Percentiles rank a stretch among this genome's conserved stretches.
phyloP scores from a whole-genome alignment of 1,284 basidiomycete genomes.

The Tylopilus sp. region DNA sequence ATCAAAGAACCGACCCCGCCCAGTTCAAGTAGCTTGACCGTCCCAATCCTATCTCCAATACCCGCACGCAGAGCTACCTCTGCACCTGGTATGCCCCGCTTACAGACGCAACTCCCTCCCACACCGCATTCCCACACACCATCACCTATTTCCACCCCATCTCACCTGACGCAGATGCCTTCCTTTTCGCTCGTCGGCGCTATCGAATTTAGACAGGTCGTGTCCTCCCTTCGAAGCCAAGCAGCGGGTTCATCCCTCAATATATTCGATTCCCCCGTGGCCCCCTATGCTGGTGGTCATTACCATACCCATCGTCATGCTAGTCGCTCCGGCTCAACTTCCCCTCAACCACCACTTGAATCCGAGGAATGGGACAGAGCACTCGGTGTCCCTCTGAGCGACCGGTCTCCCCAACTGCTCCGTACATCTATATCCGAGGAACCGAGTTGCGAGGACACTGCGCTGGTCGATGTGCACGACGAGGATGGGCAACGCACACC shows the following conservation, averaged over 20 bases:
- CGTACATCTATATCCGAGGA: slow-evolving; percentile 44
- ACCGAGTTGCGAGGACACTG: slow-evolving; percentile 18
- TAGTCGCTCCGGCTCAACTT: slow-evolving; percentile 47
- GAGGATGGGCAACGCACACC: slow-evolving; percentile 26
- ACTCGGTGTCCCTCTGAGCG: slow-evolving; percentile 60
- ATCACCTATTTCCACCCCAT: slow-evolving; percentile 47
- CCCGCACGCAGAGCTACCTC: slow-evolving; percentile 52
- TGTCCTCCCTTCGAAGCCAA: slow-evolving; percentile 80
- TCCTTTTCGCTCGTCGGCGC: slow-evolving; percentile 94
- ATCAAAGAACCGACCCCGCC: slow-evolving; percentile 26
- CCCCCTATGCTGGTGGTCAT: slow-evolving; percentile 80
- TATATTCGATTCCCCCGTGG: slow-evolving; percentile 75
- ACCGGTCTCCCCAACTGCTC: slow-evolving; percentile 50
- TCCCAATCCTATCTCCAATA: slow-evolving; percentile 31
- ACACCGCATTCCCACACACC: slow-evolving; percentile 51
- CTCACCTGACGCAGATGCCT: slow-evolving; percentile 66
- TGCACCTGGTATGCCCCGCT: slow-evolving; percentile 51
- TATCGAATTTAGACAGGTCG: slow-evolving; percentile 93
- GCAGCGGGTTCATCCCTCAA: slow-evolving; percentile 67
- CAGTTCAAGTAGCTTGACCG: slow-evolving; percentile 19
- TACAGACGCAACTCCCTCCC: slow-evolving; percentile 51
- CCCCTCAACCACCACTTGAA: slow-evolving; percentile 44
- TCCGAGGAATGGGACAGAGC: slow-evolving; percentile 63
- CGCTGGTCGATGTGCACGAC: slow-evolving; percentile 17
- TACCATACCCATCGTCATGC: slow-evolving; percentile 57